Conservation (phyloP, 306 rosid genomes). For the Quercus bicolor region DNA sequence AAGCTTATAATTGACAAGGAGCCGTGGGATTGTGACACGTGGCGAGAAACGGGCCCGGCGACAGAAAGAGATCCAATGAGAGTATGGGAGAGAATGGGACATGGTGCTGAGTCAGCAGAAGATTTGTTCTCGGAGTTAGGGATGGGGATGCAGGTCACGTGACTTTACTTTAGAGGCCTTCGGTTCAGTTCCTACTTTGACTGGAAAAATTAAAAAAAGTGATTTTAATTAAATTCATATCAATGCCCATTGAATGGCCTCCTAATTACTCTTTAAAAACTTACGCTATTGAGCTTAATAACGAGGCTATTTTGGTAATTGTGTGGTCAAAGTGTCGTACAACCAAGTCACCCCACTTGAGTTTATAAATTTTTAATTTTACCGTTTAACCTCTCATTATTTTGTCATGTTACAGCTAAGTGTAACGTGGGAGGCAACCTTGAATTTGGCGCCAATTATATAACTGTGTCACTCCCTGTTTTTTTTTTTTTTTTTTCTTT, state of each 20-base stretch:
- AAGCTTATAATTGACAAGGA: neutral
- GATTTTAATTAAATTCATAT: neutral
- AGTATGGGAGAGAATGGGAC: conserved; percentile 19
- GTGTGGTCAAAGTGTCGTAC: neutral
- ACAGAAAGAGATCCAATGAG: conserved; percentile 1
- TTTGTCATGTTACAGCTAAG: conserved; percentile 14
- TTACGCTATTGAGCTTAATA: neutral
- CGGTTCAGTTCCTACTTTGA: conserved; percentile 56
- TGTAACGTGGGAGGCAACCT: conserved; percentile 49
- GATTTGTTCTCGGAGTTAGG: conserved; percentile 20
- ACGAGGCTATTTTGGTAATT: conserved; percentile 9
- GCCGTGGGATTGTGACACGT: conserved; percentile 25
- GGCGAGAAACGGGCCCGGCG: neutral
- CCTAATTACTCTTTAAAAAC: conserved; percentile 11
- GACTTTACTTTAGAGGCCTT: conserved; percentile 48
- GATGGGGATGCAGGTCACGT: conserved; percentile 58
- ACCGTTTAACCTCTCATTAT: conserved; percentile 12
- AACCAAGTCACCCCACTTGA: neutral
- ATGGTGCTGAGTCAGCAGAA: conserved; percentile 30
- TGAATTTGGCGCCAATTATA: conserved; percentile 23
- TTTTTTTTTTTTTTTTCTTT: neutral
- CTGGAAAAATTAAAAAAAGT: conserved; percentile 7
- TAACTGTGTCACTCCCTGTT: neutral
- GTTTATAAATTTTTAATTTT: neutral
- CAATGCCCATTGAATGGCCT: conserved; percentile 22